Evolutionary conservation across 306 rosid genomes (phyloP).

Genomic region (Quercus suber): DNA sequence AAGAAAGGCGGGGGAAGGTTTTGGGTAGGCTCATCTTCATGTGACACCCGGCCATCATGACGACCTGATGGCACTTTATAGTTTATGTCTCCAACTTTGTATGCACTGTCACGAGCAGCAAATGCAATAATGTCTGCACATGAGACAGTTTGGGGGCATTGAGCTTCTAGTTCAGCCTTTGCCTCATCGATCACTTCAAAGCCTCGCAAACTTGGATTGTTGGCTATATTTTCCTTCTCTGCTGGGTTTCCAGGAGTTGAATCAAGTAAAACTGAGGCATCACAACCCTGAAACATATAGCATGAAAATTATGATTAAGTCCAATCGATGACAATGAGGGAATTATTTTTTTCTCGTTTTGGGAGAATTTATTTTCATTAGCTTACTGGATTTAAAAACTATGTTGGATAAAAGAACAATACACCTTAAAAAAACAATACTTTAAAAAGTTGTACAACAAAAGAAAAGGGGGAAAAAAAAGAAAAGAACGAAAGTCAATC

Average conservation of each 20-base stretch:
- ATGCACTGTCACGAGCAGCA: constrained; percentile 35
- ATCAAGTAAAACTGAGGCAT: constrained; percentile 34
- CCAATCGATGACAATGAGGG: too few species aligned
- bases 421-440: too few species aligned
- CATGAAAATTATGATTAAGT: neutral
- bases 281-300: constrained; percentile 31
- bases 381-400: too few species aligned
- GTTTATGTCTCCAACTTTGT: neutral
- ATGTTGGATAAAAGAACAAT: too few species aligned
- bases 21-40: neutral
- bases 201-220: constrained; percentile 40
- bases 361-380: too few species aligned
- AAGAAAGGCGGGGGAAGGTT: neutral
- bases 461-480: too few species aligned
- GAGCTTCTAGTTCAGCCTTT: constrained; percentile 30
- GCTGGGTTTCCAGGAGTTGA: constrained; percentile 27
- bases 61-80: neutral
- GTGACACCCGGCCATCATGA: constrained; percentile 1
- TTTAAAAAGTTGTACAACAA: too few species aligned
- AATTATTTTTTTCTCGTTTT: too few species aligned
- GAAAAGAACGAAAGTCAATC: too few species aligned
- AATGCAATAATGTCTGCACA: constrained; percentile 44
- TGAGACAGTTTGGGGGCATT: constrained; percentile 37
- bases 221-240: constrained; percentile 32
- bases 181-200: constrained; percentile 37